Evolutionary conservation across 2,329 filamentous ascomycete species (phyloP), one percentile per base, ranked within the genome.

Genomic region (Xylaria sp.): DNA sequence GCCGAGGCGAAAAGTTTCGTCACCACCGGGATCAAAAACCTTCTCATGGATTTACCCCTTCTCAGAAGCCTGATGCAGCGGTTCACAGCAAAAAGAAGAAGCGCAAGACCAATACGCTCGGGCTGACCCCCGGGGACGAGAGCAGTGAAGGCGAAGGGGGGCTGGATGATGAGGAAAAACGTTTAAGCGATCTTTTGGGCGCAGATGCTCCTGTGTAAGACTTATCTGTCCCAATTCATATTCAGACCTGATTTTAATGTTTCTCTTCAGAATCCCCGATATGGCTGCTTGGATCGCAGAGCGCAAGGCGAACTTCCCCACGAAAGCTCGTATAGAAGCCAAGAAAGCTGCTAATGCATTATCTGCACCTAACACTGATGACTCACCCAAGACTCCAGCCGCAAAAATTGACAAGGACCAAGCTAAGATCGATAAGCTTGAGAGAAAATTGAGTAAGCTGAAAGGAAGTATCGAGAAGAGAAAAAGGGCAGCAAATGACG

Each of bases 201-300:
- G 80, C 83, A 60, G 87, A 89, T 75, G 84, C 84, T 61, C 82
- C 87, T 52, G 83, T 87, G 84, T 89, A 84, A 80, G 87, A 34
- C 81, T 55, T 8, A 39, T 65, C 46, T 23, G n/a, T 41, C 65
- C 50, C 56, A 18, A 12, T 28, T 52, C 25, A 61, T 25, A 37
- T 63, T 55, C 48, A 44, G 51, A 65, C 34, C 70, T 55, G 41
- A 60, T 60, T 52, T 60, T 73, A 56, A 75, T 62, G 39, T 31
- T 55, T 9, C 34, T 71, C 51, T 23, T 31, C 64, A 89, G 86
- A 66, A 83, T 88, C 18, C 88, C 88, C 67, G 94, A 98, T 76
- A 86, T 98, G 65, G 87, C 89, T 28, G 88, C 89, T 7, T 98
- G 94, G 89, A 89, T 97, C 71, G 89, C 89, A 59, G 94, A 97